Evolutionary conservation across 768 basidiomycete species (phyloP), one percentile per base, ranked within the genome.

Genomic region (Tylopilus sp.): DNA sequence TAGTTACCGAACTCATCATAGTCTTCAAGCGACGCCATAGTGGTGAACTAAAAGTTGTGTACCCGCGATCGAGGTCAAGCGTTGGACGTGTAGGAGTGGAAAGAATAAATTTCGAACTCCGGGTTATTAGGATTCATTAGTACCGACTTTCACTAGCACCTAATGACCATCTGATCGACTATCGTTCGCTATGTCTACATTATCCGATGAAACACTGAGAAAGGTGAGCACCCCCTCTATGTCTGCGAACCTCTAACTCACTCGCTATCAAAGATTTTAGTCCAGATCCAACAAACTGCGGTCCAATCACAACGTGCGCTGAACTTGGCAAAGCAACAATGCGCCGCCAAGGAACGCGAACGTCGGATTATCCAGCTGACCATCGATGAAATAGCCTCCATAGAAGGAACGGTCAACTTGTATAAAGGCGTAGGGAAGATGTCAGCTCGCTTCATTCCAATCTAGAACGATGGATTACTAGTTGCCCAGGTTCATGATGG

Each of bases 1-100:
- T 98, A 97, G 79, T 97, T 98, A 60, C 94, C 95, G 66, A 96
- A 96, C 74, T 98, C 90, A 64, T 92, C 89, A 64, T 92, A 92
- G 68, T 92, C 89, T 60, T 91, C 79, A 54, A 81, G 74, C 26
- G 82, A 83, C 36, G 77, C 80, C 82, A 83, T 83, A 43, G 48
- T 58, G 33, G 33, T 48, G 28, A 45, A 48, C 10, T 48, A 44
- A 36, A 31, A 30, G 41, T 16, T 24, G 47, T 48, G 45, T 53
- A 25, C 40, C 16, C 48, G 58, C 37, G 54, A 50, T 59, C 26
- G 44, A 53, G 37, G 19, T 45, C 22, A 29, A 17, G 41, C 14
- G 46, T 56, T 48, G 49, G 53, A 67, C 65, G 65, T 57, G 69
- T 64, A 48, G 41, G 3, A 49, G 50, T 45, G 47, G 56, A 55